phyloP scores from a whole-genome alignment of 2,329 filamentous ascomycete species.

The Arthrobotrys sphaeroides region DNA sequence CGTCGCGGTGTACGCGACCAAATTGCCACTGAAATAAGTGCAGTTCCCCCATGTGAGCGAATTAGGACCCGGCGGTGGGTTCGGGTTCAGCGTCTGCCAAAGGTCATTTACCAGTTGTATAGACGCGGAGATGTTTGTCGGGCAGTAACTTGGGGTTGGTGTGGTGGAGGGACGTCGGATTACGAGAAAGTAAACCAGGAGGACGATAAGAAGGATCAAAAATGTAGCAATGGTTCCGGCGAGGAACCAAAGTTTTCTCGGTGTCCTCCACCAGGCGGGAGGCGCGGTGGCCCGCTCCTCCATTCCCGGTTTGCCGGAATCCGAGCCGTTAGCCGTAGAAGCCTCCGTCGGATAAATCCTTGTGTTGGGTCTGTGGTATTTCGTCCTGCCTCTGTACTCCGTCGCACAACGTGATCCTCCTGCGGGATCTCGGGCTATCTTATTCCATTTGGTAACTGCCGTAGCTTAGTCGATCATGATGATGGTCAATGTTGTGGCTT shows the following conservation, averaged over 20 bases:
- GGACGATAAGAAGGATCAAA: neutral
- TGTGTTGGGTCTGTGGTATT: too few species aligned
- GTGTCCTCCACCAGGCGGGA: neutral
- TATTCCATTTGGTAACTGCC: too few species aligned
- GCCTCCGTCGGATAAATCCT: too few species aligned
- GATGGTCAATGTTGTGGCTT: too few species aligned
- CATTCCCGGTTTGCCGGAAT: too few species aligned
- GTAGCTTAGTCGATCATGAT: too few species aligned
- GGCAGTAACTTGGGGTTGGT: constrained; percentile 8
- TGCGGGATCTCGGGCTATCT: too few species aligned
- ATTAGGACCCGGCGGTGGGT: constrained; percentile 7
- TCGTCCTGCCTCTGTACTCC: too few species aligned
- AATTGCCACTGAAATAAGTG: constrained; percentile 31
- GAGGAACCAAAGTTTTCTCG: constrained; percentile 12
- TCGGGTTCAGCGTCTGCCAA: constrained; percentile 18
- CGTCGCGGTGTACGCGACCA: constrained; percentile 18
- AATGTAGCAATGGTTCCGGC: neutral
- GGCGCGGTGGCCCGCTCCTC: neutral
- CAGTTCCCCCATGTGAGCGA: constrained; percentile 34
- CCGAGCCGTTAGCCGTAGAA: too few species aligned
- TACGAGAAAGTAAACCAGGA: constrained; percentile 20
- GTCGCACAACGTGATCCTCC: too few species aligned
- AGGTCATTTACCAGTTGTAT: constrained; percentile 20
- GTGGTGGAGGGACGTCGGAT: neutral
- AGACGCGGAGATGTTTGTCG: constrained; percentile 19